These are phyloP conservation scores for Ustilago hordei DNA, from an alignment of 1,284 basidiomycete species.

Conservation along the genomic window DNA sequence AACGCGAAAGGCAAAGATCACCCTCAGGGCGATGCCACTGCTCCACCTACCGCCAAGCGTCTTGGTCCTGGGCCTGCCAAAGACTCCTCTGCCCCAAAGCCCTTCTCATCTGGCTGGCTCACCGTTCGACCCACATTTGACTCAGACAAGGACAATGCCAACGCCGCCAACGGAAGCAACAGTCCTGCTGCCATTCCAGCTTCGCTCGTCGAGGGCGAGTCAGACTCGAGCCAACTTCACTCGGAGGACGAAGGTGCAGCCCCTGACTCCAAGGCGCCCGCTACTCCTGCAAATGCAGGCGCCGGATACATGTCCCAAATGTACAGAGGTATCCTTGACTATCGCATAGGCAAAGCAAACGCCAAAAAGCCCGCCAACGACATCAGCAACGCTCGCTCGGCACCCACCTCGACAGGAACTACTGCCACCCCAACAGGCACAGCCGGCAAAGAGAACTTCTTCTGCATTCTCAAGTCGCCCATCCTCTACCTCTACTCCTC, in stretches of 20 bases:
- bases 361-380: constrained; percentile 25
- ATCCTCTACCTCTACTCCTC: constrained; percentile 68
- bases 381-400: constrained; percentile 11
- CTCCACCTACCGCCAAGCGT: constrained; percentile 52
- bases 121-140: constrained; percentile 54
- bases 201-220: constrained; percentile 26
- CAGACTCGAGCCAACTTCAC: constrained; percentile 22
- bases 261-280: constrained; percentile 4
- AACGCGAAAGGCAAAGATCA: constrained; percentile 42
- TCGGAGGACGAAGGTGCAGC: constrained; percentile 27
- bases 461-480: constrained; percentile 64
- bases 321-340: constrained; percentile 64
- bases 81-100: constrained; percentile 27
- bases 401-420: constrained; percentile 11
- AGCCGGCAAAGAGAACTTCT: constrained; percentile 54
- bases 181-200: constrained; percentile 30
- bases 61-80: constrained; percentile 43
- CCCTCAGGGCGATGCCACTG: constrained; percentile 46
- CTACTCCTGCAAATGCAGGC: constrained; percentile 2
- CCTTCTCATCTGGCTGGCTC: constrained; percentile 59
- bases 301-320: constrained; percentile 61
- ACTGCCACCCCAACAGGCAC: constrained; percentile 26
- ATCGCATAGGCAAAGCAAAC: constrained; percentile 36
- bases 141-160: constrained; percentile 30
- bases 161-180: not conserved